Conservation (phyloP, 2,329 filamentous ascomycete species). For the Claviceps capensis region DNA sequence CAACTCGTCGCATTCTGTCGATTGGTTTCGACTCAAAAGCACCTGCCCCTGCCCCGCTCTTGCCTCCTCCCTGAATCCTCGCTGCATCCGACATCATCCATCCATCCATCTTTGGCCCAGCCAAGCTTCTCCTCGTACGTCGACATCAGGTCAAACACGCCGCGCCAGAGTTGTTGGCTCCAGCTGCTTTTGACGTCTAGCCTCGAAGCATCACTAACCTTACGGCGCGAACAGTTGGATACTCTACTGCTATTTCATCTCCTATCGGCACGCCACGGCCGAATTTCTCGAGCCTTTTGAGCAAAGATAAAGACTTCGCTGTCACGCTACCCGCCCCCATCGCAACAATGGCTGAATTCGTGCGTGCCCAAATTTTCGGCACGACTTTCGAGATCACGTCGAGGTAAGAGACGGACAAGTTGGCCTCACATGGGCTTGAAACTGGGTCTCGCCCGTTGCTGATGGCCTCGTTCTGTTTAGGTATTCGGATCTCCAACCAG, state of each 20-base stretch:
- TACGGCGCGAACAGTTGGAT: neutral
- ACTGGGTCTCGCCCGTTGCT: neutral
- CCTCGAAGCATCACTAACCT: neutral
- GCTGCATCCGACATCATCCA: no score
- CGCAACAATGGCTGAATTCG: constrained; percentile 82
- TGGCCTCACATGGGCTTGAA: neutral
- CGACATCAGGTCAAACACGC: neutral
- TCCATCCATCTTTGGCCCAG: neutral
- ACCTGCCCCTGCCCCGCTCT: constrained; percentile 5
- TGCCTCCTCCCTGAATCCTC: neutral
- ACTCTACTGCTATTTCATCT: neutral
- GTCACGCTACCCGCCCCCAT: no score
- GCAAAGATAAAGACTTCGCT: no score
- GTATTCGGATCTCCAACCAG: constrained; percentile 95
- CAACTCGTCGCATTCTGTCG: neutral
- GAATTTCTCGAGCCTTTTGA: no score
- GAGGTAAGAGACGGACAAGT: constrained; percentile 44
- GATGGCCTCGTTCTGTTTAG: constrained; percentile 28
- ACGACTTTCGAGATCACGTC: constrained; percentile 99
- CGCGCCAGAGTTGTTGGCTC: neutral
- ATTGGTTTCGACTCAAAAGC: neutral
- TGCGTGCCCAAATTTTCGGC: constrained; percentile 97
- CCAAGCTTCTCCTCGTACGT: neutral
- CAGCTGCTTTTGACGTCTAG: neutral
- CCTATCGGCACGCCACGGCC: neutral